Evolutionary conservation across 2,329 filamentous ascomycete genomes (phyloP).

Genomic region (Zasmidium angulare): DNA sequence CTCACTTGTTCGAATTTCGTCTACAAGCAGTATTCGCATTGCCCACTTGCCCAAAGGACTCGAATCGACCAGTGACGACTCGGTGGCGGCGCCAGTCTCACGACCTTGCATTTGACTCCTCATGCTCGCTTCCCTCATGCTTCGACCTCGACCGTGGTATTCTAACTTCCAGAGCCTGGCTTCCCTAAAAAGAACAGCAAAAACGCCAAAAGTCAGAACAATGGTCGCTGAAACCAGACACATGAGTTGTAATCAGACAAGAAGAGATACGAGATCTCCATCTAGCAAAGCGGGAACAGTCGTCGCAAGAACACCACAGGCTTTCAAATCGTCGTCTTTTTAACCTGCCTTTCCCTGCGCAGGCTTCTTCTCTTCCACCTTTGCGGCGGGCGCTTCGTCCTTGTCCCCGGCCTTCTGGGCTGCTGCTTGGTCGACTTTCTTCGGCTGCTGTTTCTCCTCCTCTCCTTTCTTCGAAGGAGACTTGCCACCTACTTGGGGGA

Average conservation of each 20-base stretch:
- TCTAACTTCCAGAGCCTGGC: slow-evolving; percentile 9
- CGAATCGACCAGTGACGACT: too few species aligned
- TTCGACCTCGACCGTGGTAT: not conserved
- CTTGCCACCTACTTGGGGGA: slow-evolving; percentile 17
- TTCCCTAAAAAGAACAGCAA: slow-evolving; percentile 15
- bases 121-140: not conserved
- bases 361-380: not conserved
- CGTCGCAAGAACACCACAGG: not conserved
- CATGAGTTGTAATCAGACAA: not conserved
- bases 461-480: not conserved
- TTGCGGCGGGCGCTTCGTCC: not conserved
- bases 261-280: not conserved
- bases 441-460: slow-evolving; percentile 1
- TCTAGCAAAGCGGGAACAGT: not conserved
- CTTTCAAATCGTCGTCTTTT: slow-evolving; percentile 5
- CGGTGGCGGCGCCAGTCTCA: not conserved
- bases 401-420: slow-evolving; percentile 3
- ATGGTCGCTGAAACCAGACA: not conserved
- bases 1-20: too few species aligned
- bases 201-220: slow-evolving; percentile 18
- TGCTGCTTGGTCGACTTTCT: slow-evolving; percentile 10
- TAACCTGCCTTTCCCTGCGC: slow-evolving; percentile 7
- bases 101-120: not conserved
- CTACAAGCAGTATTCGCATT: too few species aligned
- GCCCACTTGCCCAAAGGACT: too few species aligned